These are phyloP conservation scores for Phytophthora sp. DNA, from an alignment of 352 stramenopile genomes.

Conservation along the genomic window DNA sequence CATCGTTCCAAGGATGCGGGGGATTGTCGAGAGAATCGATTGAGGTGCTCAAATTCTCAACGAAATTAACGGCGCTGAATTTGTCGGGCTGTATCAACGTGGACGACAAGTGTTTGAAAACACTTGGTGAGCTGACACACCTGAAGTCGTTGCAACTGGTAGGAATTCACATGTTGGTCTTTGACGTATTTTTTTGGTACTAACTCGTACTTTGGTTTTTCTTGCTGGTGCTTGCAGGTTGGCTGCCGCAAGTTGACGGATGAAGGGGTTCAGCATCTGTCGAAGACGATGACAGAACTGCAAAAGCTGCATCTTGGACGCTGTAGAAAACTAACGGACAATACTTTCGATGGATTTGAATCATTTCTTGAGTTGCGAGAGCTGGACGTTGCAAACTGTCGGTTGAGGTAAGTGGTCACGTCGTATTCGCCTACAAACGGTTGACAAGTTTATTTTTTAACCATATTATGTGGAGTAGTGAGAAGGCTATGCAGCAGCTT, in stretches of 20 bases:
- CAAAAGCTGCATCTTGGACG: conserved; percentile 62
- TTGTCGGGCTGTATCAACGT: conserved; percentile 67
- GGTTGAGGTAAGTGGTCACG: conserved; percentile 39
- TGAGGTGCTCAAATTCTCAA: conserved; percentile 64
- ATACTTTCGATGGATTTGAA: conserved; percentile 50
- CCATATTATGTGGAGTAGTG: conserved; percentile 24
- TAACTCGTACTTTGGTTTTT: background rate
- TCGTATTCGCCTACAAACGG: too few species aligned
- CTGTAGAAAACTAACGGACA: conserved; percentile 60
- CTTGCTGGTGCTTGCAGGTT: conserved; percentile 35
- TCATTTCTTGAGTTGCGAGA: conserved; percentile 48
- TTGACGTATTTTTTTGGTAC: too few species aligned
- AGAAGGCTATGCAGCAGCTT: conserved; percentile 40
- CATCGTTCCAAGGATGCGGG: conserved; percentile 58
- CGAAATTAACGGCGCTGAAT: conserved; percentile 58
- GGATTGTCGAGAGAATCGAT: conserved; percentile 51
- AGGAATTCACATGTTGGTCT: too few species aligned
- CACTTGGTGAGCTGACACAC: conserved; percentile 41
- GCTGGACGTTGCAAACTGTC: conserved; percentile 66
- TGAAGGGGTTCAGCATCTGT: conserved; percentile 56
- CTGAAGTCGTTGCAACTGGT: conserved; percentile 69
- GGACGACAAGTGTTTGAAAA: conserved; percentile 59
- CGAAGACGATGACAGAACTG: conserved; percentile 48
- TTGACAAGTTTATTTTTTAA: conserved; percentile 3
- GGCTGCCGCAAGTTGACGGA: conserved; percentile 63